Evolutionary conservation across 1,284 basidiomycete genomes (phyloP), one percentile per base, ranked within the genome.

Genomic region (Macrocystidia cucumis): DNA sequence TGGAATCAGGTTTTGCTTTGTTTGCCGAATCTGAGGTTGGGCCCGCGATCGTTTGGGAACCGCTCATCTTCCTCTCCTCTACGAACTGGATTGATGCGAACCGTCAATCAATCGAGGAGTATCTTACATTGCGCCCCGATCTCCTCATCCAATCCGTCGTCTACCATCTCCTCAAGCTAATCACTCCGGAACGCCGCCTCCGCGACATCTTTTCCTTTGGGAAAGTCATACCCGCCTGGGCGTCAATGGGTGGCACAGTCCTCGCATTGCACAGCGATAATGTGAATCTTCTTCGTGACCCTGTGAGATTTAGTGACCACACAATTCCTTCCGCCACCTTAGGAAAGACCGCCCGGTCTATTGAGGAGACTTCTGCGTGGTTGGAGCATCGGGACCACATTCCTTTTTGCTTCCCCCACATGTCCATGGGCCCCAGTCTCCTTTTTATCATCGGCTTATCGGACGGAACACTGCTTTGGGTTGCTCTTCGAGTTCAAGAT

Each of bases 1-100:
- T 65, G 12, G 58, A 63, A 46, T 60, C 60, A 29, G 62, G 62
- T 1, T 63, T 62, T 24, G 61, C 61, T 8, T 55, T 61, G 4
- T 62, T 61, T 20, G 45, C 52, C 22, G 59, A 61, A 32, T 50
- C 57, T 2, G 52, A 54, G 22, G 59, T 60, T 5, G 54, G 57
- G 29, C 50, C 49, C 0, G 54, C 60, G 21, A 49, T 50, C 5
- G 51, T 62, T 4, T 58, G 63, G 29, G 62, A 65, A 39, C 61
- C 62, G 3, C 54, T 65, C 6, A 56, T 63, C 18, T 48, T 65
- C 5, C 50, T 62, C 13, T 55, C 61, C 5, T 59, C 60, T 7
- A 56, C 51, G 3, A 50, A 47, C 14, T 63, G 61, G 59, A 56
- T 59, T 37, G 53, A 60, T 14, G 34, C 40, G 5, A 50, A 61